These are phyloP conservation scores for Fusarium pseudoanthophilum DNA, from an alignment of 2,329 filamentous ascomycete genomes.

Conservation along the genomic window DNA sequence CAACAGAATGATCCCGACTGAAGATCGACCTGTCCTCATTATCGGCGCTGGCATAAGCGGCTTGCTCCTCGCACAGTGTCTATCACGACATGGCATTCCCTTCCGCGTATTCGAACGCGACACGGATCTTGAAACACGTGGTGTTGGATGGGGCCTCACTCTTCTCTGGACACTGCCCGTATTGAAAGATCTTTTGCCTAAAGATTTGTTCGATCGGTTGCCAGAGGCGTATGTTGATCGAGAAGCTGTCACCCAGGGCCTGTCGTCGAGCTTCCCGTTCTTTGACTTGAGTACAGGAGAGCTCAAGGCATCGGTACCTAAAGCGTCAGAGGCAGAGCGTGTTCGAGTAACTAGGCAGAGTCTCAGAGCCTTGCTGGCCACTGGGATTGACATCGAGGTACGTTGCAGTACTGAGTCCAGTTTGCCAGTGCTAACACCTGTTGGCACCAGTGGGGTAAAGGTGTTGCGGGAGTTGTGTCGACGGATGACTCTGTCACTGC, in stretches of 20 bases:
- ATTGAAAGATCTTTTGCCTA: constrained; percentile 62
- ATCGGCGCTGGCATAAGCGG: constrained; percentile 53
- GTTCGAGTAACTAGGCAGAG: constrained; percentile 60
- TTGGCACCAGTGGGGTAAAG: constrained; percentile 59
- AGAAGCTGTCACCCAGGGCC: constrained; percentile 58
- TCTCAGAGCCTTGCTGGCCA: constrained; percentile 58
- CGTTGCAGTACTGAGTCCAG: fast-evolving
- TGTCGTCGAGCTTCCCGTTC: constrained; percentile 63
- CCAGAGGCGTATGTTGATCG: constrained; percentile 65
- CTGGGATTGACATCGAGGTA: constrained; percentile 60
- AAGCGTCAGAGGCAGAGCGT: constrained; percentile 56
- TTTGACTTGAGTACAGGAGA: constrained; percentile 65
- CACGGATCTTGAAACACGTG: constrained; percentile 57
- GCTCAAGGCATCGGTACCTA: constrained; percentile 53
- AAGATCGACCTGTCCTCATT: constrained; percentile 47
- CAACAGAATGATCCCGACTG: neutral
- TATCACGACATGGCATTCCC: constrained; percentile 48
- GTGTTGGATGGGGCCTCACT: constrained; percentile 70
- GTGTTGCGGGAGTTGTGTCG: constrained; percentile 46
- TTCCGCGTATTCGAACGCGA: constrained; percentile 66
- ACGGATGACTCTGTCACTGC: constrained; percentile 52
- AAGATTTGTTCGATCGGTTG: constrained; percentile 56
- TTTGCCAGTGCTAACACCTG: too few relatives aligned
- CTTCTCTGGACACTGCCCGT: constrained; percentile 70
- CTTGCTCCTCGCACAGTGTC: constrained; percentile 51